A percentile compares a stretch with the other conserved stretches of the same genome.
phyloP scores from a whole-genome alignment of 495 filamentous ascomycete genomes.

The Lepidopterella palustris region DNA sequence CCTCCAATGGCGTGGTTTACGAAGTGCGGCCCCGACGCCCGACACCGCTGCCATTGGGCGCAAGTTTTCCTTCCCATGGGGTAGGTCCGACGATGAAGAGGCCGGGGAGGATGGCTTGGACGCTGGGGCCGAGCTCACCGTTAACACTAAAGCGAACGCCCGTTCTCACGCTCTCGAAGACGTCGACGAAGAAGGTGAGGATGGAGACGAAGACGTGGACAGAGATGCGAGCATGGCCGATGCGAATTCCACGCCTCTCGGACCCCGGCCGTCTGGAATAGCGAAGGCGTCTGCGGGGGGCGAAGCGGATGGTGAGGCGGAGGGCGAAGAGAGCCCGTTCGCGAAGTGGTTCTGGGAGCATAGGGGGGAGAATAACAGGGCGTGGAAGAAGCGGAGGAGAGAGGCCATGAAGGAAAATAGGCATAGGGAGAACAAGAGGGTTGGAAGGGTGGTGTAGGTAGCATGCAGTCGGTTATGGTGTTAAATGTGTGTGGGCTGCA shows the following conservation, averaged over 20 bases:
- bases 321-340: slow-evolving; percentile 61
- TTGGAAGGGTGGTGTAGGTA: slow-evolving; percentile 29
- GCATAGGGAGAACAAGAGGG: slow-evolving; percentile 68
- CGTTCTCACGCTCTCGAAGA: slow-evolving; percentile 1
- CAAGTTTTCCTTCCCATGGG: slow-evolving; percentile 40
- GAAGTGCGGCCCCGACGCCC: slow-evolving; percentile 88
- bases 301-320: slow-evolving; percentile 26
- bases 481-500: too few species aligned
- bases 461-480: too few species aligned
- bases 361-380: slow-evolving; percentile 78
- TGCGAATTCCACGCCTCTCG: slow-evolving; percentile 11
- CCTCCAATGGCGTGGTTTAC: slow-evolving; percentile 59
- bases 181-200: slow-evolving; percentile 33
- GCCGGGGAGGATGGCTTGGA: slow-evolving; percentile 36
- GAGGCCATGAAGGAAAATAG: slow-evolving; percentile 78
- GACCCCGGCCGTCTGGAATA: slow-evolving; percentile 12
- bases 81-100: slow-evolving; percentile 22
- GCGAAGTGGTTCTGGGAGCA: slow-evolving; percentile 90
- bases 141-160: slow-evolving; percentile 25
- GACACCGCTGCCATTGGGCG: slow-evolving; percentile 75
- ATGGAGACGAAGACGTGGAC: slow-evolving; percentile 31
- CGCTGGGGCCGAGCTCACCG: slow-evolving; percentile 23
- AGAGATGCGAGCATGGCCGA: slow-evolving; percentile 27
- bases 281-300: slow-evolving; percentile 28
- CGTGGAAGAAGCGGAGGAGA: slow-evolving; percentile 82